phyloP scores from a whole-genome alignment of 495 filamentous ascomycete species.

The Talaromyces liani region DNA sequence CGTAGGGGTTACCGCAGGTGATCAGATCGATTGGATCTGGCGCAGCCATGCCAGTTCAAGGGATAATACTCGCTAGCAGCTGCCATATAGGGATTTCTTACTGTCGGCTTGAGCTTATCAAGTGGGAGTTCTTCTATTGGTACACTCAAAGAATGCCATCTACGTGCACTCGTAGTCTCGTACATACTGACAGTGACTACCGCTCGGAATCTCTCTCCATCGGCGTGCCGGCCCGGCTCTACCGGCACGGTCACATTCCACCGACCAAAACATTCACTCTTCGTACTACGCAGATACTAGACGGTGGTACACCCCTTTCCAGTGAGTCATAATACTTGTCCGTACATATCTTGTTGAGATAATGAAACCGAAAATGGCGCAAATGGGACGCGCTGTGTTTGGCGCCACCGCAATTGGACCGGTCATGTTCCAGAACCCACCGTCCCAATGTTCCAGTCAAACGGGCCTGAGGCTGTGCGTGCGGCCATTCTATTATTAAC shows the following conservation, averaged over 20 bases:
- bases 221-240: slow-evolving; percentile 3
- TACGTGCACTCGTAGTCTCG: no score
- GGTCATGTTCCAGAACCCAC: background rate
- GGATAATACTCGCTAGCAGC: background rate
- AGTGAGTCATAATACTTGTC: background rate
- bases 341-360: background rate
- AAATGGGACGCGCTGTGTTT: background rate
- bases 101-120: no score
- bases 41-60: background rate
- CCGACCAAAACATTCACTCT: background rate
- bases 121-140: no score
- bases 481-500: background rate
- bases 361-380: background rate
- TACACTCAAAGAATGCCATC: no score
- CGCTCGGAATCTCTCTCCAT: background rate
- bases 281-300: background rate
- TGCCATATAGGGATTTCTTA: background rate
- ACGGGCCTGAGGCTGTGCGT: background rate
- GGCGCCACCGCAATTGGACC: background rate
- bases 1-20: background rate
- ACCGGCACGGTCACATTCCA: slow-evolving; percentile 4
- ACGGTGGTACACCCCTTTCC: background rate
- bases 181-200: background rate
- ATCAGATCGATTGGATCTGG: slow-evolving; percentile 1
- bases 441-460: background rate